These are phyloP conservation scores for Pseudogymnoascus sp. DNA, from an alignment of 2,329 filamentous ascomycete species.

Conservation along the genomic window DNA sequence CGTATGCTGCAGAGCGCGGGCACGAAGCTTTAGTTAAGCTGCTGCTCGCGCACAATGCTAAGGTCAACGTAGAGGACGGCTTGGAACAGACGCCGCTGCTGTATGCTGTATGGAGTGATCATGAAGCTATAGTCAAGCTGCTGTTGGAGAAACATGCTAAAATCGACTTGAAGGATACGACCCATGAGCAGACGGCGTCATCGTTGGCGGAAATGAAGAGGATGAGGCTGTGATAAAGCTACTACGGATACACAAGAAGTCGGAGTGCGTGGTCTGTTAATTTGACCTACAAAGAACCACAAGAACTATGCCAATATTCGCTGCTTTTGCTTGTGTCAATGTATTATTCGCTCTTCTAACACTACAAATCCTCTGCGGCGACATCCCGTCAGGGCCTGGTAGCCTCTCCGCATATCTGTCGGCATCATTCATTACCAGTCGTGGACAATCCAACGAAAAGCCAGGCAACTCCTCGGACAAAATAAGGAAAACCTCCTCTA, in stretches of 20 bases:
- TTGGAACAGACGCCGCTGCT: slow-evolving; percentile 20
- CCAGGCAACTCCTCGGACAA: not conserved
- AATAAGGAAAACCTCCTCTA: not conserved
- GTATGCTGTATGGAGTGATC: not conserved
- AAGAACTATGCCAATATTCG: not conserved
- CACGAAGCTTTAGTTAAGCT: slow-evolving; percentile 11
- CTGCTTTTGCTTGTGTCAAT: not conserved
- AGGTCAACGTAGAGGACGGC: slow-evolving; percentile 6
- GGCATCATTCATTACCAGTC: not conserved
- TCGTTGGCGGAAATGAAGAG: not conserved
- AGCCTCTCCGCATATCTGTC: not conserved
- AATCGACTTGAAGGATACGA: not conserved
- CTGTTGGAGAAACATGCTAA: not conserved
- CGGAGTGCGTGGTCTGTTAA: not conserved
- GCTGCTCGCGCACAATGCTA: slow-evolving; percentile 7
- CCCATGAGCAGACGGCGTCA: slow-evolving; percentile 2
- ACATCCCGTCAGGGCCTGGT: not conserved
- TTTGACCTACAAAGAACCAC: not conserved
- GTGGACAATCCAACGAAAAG: not conserved
- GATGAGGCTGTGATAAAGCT: slow-evolving; percentile 5
- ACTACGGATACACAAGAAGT: not conserved
- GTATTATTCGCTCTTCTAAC: not conserved
- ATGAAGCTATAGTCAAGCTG: not conserved
- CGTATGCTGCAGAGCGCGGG: slow-evolving; percentile 11
- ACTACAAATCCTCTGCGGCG: not conserved